Conservation (phyloP, 139 green algal genomes). For the Chlamydomonas incerta region DNA sequence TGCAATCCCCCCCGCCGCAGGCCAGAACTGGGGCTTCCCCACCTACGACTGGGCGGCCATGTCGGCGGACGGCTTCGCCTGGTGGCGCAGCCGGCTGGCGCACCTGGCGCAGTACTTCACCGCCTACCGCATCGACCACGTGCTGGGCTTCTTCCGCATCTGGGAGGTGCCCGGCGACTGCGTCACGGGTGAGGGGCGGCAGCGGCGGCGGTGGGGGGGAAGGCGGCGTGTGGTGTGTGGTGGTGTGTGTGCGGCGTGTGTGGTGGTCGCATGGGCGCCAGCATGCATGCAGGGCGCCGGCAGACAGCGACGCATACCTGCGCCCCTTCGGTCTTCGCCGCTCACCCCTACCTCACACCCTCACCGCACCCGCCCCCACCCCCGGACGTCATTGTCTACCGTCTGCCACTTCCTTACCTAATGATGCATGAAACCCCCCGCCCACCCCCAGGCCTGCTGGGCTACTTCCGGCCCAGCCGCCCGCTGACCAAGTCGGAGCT, state of each 20-base stretch:
- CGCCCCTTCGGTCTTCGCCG: too few species aligned
- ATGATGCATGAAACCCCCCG: neutral
- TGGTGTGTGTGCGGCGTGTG: neutral
- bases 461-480: constrained; percentile 88
- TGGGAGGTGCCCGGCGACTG: constrained; percentile 93
- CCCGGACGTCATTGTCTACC: too few species aligned
- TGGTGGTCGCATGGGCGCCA: too few species aligned
- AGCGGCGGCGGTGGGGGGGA: too few species aligned
- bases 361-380: too few species aligned
- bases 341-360: too few species aligned
- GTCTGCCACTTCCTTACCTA: too few species aligned
- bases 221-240: too few species aligned
- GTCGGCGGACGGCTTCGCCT: constrained; percentile 88
- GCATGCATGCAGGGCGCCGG: too few species aligned
- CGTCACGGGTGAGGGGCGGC: constrained; percentile 51
- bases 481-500: constrained; percentile 86
- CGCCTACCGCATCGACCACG: constrained; percentile 97
- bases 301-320: too few species aligned
- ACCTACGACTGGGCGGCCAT: constrained; percentile 98
- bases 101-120: constrained; percentile 94
- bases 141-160: constrained; percentile 99
- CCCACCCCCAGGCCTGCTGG: constrained; percentile 71
- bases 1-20: constrained; percentile 37
- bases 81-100: constrained; percentile 69
- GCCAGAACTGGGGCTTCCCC: constrained; percentile 98